Evolutionary conservation across 768 basidiomycete species (phyloP).

Genomic region (Xerocomus brunneocitrinus): DNA sequence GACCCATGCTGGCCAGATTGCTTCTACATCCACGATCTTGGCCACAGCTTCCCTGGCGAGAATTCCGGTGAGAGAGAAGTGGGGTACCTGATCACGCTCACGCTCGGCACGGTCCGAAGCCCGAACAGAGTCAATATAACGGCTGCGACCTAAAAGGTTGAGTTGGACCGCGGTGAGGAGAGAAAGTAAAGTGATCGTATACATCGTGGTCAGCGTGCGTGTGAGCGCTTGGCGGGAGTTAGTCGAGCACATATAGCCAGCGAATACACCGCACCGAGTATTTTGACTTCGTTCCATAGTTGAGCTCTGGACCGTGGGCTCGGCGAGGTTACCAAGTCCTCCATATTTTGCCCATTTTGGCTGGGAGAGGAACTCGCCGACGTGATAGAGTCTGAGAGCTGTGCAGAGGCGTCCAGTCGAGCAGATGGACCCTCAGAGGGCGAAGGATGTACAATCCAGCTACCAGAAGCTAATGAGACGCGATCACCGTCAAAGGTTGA

Average conservation of each 20-base stretch:
- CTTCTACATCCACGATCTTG: constrained; percentile 24
- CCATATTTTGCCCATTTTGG: constrained; percentile 5
- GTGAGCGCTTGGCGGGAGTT: constrained; percentile 62
- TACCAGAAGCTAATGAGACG: constrained; percentile 32
- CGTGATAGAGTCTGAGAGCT: constrained; percentile 41
- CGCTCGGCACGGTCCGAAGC: constrained; percentile 58
- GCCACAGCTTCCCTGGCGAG: constrained; percentile 24
- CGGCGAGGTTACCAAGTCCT: constrained; percentile 7
- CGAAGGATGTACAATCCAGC: constrained; percentile 44
- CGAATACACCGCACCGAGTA: constrained; percentile 54
- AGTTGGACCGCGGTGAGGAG: constrained; percentile 87
- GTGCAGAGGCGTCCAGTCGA: constrained; percentile 10
- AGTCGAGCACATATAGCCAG: constrained; percentile 1
- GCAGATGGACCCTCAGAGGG: constrained; percentile 5
- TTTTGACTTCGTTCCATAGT: constrained; percentile 91
- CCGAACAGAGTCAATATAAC: constrained; percentile 69
- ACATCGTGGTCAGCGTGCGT: constrained; percentile 79
- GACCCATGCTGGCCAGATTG: constrained; percentile 21
- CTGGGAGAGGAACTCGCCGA: constrained; percentile 36
- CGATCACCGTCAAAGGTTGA: constrained; percentile 38
- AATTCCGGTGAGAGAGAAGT: constrained; percentile 22
- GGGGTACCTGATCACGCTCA: constrained; percentile 38
- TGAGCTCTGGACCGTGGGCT: constrained; percentile 62
- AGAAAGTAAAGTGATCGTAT: constrained; percentile 79
- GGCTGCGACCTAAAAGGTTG: constrained; percentile 73